A percentile compares a stretch with the other conserved stretches of the same genome.
phyloP scores from a whole-genome alignment of 768 basidiomycete genomes.

The Nidula microcarpa region DNA sequence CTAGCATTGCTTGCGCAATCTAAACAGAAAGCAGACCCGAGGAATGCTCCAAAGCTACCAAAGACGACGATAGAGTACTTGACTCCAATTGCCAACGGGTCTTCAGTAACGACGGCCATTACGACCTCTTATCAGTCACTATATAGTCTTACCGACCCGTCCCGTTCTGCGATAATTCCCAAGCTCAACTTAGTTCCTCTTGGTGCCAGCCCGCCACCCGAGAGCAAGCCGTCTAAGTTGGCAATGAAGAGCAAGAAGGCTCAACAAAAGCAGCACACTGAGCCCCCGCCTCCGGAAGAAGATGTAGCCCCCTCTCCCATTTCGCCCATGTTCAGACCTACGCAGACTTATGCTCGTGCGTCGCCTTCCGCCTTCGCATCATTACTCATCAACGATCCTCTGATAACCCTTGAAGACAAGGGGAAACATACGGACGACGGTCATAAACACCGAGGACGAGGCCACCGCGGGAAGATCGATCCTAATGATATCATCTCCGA shows the following conservation, averaged over 20 bases:
- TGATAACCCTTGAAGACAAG: constrained; percentile 32
- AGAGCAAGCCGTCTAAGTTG: constrained; percentile 63
- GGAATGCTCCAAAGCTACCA: constrained; percentile 42
- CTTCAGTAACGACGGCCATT: constrained; percentile 81
- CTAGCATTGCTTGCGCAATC: constrained; percentile 63
- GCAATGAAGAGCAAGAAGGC: constrained; percentile 70
- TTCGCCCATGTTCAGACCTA: constrained; percentile 58
- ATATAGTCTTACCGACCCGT: constrained; percentile 55
- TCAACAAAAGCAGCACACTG: constrained; percentile 36
- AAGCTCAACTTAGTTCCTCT: constrained; percentile 43
- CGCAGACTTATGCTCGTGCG: constrained; percentile 58
- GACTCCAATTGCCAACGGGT: constrained; percentile 77
- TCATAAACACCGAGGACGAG: no score
- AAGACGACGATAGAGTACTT: constrained; percentile 63
- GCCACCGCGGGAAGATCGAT: neutral
- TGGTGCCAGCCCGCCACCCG: constrained; percentile 16
- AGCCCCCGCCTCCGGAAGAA: constrained; percentile 26
- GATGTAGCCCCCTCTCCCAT: constrained; percentile 31
- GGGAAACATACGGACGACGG: constrained; percentile 6
- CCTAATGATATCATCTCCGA: neutral
- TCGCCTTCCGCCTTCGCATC: constrained; percentile 77
- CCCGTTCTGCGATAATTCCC: constrained; percentile 34
- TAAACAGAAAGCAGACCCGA: constrained; percentile 36
- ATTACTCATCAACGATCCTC: constrained; percentile 56
- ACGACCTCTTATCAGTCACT: constrained; percentile 78